phyloP scores from a whole-genome alignment of 768 basidiomycete genomes.

The Baorangia bicolor region DNA sequence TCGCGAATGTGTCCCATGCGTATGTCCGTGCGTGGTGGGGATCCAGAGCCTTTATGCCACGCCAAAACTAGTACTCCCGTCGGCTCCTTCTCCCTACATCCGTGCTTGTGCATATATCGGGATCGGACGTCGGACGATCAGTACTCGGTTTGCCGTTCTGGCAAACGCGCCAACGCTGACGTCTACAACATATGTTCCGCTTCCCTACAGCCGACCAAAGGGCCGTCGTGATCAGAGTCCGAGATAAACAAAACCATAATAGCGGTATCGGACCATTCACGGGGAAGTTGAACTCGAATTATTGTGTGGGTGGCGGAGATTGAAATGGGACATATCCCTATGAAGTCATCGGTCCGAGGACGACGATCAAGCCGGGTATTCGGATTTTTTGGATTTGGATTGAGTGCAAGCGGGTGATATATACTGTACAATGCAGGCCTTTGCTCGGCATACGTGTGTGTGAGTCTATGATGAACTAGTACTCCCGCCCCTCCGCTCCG shows the following conservation, averaged over 20 bases:
- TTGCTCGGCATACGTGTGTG: conserved; percentile 16
- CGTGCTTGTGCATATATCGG: conserved; percentile 16
- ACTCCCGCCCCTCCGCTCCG: conserved; percentile 18
- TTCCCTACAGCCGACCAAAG: too few relatives aligned
- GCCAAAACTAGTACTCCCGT: background rate
- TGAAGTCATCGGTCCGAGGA: conserved; percentile 30
- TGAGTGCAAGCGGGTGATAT: conserved; percentile 11
- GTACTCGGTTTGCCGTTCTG: background rate
- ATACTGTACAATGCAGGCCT: conserved; percentile 35
- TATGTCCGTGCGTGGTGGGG: too few relatives aligned
- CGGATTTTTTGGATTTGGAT: background rate
- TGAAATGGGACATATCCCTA: conserved; percentile 5
- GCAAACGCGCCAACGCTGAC: conserved; percentile 2
- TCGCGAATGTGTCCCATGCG: too few relatives aligned
- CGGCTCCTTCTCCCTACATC: background rate
- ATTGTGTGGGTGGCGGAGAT: conserved; percentile 8
- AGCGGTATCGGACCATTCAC: conserved; percentile 3
- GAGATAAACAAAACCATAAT: conserved; percentile 11
- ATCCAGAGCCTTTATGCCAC: too few relatives aligned
- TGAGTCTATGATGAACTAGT: conserved; percentile 24
- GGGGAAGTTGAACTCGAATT: background rate
- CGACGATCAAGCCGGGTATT: too few relatives aligned
- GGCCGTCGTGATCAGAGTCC: conserved; percentile 32
- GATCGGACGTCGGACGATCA: conserved; percentile 19
- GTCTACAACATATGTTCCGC: too few relatives aligned